These are phyloP conservation scores for Fusarium sp. DNA, from an alignment of 2,329 filamentous ascomycete species.

Conservation along the genomic window DNA sequence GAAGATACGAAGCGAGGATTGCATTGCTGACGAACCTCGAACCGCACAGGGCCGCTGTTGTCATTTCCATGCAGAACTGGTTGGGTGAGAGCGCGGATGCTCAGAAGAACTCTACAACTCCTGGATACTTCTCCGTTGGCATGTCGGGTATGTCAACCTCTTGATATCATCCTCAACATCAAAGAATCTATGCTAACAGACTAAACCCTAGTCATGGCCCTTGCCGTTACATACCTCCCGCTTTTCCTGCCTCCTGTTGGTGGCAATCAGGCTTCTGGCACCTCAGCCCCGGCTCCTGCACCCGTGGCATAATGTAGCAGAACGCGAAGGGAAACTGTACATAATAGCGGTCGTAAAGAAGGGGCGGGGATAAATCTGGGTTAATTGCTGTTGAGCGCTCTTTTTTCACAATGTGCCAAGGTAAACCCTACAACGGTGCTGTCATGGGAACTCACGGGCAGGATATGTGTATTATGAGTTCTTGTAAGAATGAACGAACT, in stretches of 20 bases:
- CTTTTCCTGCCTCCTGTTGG: constrained; percentile 60
- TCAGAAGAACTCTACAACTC: constrained; percentile 73
- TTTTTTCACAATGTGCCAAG: constrained; percentile 3
- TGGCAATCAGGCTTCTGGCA: constrained; percentile 48
- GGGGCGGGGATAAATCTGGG: neutral
- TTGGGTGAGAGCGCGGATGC: constrained; percentile 77
- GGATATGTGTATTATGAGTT: constrained; percentile 13
- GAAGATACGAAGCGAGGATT: constrained; percentile 4
- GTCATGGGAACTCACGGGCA: neutral
- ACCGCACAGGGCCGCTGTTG: constrained; percentile 72
- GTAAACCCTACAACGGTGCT: neutral
- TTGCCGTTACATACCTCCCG: constrained; percentile 63
- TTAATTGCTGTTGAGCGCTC: constrained; percentile 23
- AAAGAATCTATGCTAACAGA: constrained; percentile 13
- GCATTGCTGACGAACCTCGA: constrained; percentile 13
- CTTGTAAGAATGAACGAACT: constrained; percentile 12
- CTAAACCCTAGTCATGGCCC: constrained; percentile 64
- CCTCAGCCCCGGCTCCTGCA: constrained; percentile 46
- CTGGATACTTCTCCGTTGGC: constrained; percentile 75
- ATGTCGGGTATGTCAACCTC: constrained; percentile 74
- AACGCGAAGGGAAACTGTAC: neutral
- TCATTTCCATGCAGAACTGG: constrained; percentile 81
- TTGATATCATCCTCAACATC: neutral
- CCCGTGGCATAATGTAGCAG: constrained; percentile 26
- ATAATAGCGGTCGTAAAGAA: constrained; percentile 5